Evolutionary conservation across 2,329 filamentous ascomycete genomes (phyloP), one percentile per base, ranked within the genome.

Genomic region (Chalaropsis ovoidea): DNA sequence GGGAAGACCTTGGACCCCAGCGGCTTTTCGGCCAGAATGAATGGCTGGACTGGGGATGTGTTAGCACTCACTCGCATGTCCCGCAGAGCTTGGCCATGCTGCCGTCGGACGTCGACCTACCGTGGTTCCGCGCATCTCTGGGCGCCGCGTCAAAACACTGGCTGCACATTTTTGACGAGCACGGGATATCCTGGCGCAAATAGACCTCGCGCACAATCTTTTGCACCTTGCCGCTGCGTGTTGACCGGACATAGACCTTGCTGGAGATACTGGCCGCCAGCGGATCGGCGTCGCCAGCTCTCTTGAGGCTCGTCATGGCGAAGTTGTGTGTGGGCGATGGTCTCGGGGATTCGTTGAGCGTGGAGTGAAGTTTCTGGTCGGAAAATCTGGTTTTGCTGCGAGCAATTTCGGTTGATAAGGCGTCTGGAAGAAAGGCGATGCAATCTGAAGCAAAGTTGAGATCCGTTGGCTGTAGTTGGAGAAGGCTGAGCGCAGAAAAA

Each of bases 201-300:
- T 99, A 99, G 69, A 97, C 82, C 79, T 99, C 94, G 72, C 92
- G 86, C 70, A 99, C 94, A 73, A 99, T 95, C 81, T 99, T 99
- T 76, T 97, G 94, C 68, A 97, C 93, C 79, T 96, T 96, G 76
- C 94, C 94, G 76, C 86, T 94, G 76, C 90, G 92, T 61, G 93
- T 95, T 31, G 94, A 96, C 68, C 94, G 85, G 69, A 99, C 89
- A 74, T 95, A 99, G 71, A 95, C 86, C 78, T 97, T 99, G 82
- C 88, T 96, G 41, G 91, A 93, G 69, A 97, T 87, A 73, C 88
- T 95, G 60, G 86, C 80, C 39, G 86, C 81, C 68, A 79, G 74
- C 11, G 81, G 76, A 65, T 84, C 82, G 31, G 77, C 75, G 31
- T 78, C 79, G 58, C 79, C 73, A 8, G 79, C 78, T 72, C 85